phyloP scores from a whole-genome alignment of 2,329 filamentous ascomycete genomes.

The Corniculantispora saksenae region DNA sequence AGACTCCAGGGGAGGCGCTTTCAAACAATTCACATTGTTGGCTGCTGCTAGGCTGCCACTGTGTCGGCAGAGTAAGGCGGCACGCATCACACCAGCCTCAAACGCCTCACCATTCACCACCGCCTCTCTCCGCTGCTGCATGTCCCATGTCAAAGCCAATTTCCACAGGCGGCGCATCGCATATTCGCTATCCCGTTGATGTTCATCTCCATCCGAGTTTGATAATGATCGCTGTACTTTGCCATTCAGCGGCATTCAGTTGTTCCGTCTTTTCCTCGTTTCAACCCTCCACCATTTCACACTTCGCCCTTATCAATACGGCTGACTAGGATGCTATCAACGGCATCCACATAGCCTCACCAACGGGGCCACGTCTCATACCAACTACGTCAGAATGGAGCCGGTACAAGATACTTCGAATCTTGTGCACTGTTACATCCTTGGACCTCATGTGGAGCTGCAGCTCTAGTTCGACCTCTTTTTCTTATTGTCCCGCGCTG shows the following conservation, averaged over 20 bases:
- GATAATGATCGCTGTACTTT: slow-evolving; percentile 5
- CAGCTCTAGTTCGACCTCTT: slow-evolving; percentile 1
- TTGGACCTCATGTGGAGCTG: slow-evolving; percentile 10
- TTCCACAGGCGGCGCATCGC: not conserved
- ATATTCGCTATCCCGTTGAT: not conserved
- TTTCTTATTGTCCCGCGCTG: not conserved
- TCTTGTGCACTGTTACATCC: slow-evolving; percentile 2
- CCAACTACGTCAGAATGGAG: slow-evolving; percentile 17
- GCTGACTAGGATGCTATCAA: slow-evolving; percentile 16
- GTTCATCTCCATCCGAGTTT: slow-evolving; percentile 3
- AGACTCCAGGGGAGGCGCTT: not conserved
- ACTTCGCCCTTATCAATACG: slow-evolving; percentile 10
- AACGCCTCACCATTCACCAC: not conserved
- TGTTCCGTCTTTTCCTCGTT: slow-evolving; percentile 14
- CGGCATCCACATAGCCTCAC: slow-evolving; percentile 17
- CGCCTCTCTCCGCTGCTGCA: not conserved
- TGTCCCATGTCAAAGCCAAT: not conserved
- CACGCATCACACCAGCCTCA: not conserved
- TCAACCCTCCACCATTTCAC: slow-evolving; percentile 4
- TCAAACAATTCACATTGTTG: not conserved
- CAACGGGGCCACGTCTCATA: slow-evolving; percentile 13
- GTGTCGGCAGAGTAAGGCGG: not conserved
- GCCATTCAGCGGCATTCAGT: not conserved
- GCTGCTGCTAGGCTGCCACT: not conserved
- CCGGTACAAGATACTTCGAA: slow-evolving; percentile 1